phyloP scores from a whole-genome alignment of 2,329 filamentous ascomycete species.

The Grosmannia clavigera region DNA sequence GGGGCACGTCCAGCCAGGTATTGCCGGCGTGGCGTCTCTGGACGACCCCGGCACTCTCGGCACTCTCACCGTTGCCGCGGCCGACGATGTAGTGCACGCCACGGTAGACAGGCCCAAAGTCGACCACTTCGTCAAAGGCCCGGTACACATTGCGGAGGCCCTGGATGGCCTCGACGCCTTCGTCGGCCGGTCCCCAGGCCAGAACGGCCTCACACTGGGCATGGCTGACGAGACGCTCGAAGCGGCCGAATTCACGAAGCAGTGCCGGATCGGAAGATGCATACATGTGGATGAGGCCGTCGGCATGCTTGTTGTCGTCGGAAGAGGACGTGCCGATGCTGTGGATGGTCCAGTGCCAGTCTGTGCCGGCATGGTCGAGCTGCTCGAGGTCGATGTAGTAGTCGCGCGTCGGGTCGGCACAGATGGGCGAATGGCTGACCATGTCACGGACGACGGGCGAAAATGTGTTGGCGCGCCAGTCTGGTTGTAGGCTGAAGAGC shows the following conservation, averaged over 20 bases:
- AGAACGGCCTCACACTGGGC: slow-evolving; percentile 19
- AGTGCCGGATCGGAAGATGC: slow-evolving; percentile 9
- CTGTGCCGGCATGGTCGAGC: not conserved
- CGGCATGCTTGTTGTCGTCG: slow-evolving; percentile 13
- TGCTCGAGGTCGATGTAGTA: not conserved
- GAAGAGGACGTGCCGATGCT: not conserved
- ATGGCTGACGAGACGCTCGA: slow-evolving; percentile 21
- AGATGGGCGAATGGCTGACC: slow-evolving; percentile 20
- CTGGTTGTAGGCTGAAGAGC: slow-evolving; percentile 17
- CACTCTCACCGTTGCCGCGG: slow-evolving; percentile 16
- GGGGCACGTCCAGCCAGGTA: slow-evolving; percentile 16
- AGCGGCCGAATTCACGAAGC: slow-evolving; percentile 16
- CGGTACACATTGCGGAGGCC: slow-evolving; percentile 25
- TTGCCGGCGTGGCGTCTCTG: slow-evolving; percentile 11
- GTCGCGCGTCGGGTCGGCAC: slow-evolving; percentile 14
- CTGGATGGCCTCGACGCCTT: slow-evolving; percentile 20
- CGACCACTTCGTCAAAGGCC: slow-evolving; percentile 22
- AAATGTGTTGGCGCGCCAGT: not conserved
- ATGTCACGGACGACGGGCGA: slow-evolving; percentile 20
- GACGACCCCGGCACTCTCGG: slow-evolving; percentile 14
- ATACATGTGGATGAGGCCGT: slow-evolving; percentile 14
- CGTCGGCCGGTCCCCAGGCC: not conserved
- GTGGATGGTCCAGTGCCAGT: not conserved
- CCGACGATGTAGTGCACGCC: slow-evolving; percentile 20
- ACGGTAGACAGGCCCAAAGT: slow-evolving; percentile 20